Conservation (phyloP, 345 rosid genomes). For the Camelina laxa region DNA sequence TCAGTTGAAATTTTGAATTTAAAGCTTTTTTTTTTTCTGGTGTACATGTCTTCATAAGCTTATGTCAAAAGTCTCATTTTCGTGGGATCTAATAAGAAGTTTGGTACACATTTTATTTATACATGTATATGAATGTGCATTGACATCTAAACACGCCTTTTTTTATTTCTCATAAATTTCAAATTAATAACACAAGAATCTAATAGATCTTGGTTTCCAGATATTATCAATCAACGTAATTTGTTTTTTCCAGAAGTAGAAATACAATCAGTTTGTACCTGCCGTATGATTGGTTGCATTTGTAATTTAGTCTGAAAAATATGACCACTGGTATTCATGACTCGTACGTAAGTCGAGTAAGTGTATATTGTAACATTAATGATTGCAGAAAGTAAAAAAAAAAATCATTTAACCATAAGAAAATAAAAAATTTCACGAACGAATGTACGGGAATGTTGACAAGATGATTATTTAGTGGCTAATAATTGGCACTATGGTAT, state of each 20-base stretch:
- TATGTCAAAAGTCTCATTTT: constrained; percentile 14
- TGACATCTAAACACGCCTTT: not conserved
- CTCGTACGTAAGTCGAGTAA: not conserved
- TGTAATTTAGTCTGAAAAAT: not conserved
- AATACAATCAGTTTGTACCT: not conserved
- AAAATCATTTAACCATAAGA: too few relatives aligned
- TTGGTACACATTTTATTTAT: constrained; percentile 17
- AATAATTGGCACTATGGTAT: not conserved
- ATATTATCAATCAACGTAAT: not conserved
- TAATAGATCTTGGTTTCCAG: not conserved
- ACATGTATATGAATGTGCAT: not conserved
- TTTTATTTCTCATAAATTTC: not conserved
- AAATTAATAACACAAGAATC: not conserved
- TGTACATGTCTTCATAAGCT: not conserved
- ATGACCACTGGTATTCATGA: not conserved
- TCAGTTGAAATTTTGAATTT: constrained; percentile 19
- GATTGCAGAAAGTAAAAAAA: too few relatives aligned
- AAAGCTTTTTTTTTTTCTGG: not conserved
- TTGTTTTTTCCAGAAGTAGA: not conserved
- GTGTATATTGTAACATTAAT: not conserved
- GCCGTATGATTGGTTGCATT: not conserved
- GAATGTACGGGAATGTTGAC: not conserved
- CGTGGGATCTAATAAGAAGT: constrained; percentile 6
- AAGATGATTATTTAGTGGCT: not conserved
- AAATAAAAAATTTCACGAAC: too few relatives aligned